Evolutionary conservation across 73 alveolate species (phyloP).

Genomic region (Effrenium voratum): DNA sequence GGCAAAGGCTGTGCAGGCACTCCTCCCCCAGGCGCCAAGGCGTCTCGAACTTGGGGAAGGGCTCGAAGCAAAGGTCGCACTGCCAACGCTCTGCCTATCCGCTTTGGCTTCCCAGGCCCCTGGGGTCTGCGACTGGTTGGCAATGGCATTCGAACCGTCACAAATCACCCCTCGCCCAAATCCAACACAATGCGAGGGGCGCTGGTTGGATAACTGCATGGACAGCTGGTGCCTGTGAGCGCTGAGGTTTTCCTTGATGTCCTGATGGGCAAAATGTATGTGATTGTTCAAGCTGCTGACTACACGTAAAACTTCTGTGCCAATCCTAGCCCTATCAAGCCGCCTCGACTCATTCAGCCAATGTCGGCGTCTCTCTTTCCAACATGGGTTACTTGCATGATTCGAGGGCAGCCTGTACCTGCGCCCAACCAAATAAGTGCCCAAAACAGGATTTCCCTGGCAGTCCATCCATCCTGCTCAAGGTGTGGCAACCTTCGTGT

Average conservation of each 20-base stretch:
- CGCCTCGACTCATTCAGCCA: too few relatives aligned
- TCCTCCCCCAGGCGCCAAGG: slow-evolving; percentile 86
- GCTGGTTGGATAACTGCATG: background rate
- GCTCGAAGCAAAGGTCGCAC: slow-evolving; percentile 73
- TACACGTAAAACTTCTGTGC: too few relatives aligned
- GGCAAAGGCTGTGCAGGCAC: slow-evolving; percentile 56
- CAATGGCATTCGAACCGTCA: background rate
- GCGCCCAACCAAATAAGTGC: too few relatives aligned
- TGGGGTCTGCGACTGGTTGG: background rate
- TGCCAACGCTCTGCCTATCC: slow-evolving; percentile 89
- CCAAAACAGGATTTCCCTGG: too few relatives aligned
- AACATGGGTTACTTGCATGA: too few relatives aligned
- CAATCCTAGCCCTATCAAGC: too few relatives aligned
- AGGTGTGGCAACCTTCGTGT: too few relatives aligned
- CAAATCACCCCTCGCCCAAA: background rate
- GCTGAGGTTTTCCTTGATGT: background rate
- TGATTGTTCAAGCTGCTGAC: too few relatives aligned
- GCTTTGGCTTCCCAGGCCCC: background rate
- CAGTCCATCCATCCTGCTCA: too few relatives aligned
- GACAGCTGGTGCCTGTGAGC: background rate
- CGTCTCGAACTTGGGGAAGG: slow-evolving; percentile 36
- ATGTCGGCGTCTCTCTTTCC: too few relatives aligned
- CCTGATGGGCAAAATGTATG: background rate
- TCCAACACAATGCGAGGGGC: background rate
- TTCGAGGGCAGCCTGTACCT: too few relatives aligned